Conservation (phyloP, 2,329 filamentous ascomycete species). For the Tolypocladium cylindrosporum region DNA sequence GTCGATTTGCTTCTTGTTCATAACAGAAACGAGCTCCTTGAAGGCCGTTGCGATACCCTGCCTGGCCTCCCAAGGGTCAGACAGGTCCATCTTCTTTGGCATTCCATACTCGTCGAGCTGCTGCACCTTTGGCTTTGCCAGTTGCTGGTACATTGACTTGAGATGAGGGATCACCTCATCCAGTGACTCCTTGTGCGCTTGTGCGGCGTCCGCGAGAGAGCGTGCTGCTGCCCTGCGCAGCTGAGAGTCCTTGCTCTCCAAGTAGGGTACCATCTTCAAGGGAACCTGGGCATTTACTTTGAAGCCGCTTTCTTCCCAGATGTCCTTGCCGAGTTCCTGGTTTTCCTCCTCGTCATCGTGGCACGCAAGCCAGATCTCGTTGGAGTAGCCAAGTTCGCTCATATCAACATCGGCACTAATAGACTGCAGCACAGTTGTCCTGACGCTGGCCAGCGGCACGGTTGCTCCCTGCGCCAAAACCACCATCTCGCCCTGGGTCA, state of each 20-base stretch:
- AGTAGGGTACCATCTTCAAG: conserved; percentile 61
- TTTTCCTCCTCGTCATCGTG: conserved; percentile 91
- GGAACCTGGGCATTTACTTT: conserved; percentile 56
- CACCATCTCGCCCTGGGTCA: conserved; percentile 59
- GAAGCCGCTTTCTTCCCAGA: conserved; percentile 92
- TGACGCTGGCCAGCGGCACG: conserved; percentile 68
- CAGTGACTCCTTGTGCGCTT: conserved; percentile 49
- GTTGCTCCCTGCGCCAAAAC: conserved; percentile 71
- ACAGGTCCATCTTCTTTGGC: conserved; percentile 77
- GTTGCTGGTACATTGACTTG: conserved; percentile 61
- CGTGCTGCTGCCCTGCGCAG: conserved; percentile 76
- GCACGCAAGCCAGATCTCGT: conserved; percentile 87
- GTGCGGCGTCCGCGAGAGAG: conserved; percentile 65
- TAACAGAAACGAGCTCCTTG: conserved; percentile 64
- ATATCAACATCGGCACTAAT: conserved; percentile 89
- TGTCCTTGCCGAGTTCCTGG: conserved; percentile 67
- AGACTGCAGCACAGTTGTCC: conserved; percentile 76
- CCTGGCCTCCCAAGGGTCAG: conserved; percentile 84
- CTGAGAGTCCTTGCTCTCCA: conserved; percentile 70
- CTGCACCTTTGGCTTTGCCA: conserved; percentile 73
- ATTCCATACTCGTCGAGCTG: conserved; percentile 91
- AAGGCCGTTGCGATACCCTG: conserved; percentile 85
- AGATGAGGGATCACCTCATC: conserved; percentile 53
- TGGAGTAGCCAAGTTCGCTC: conserved; percentile 74
- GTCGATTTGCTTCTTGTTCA: conserved; percentile 61